phyloP scores from a whole-genome alignment of 2,329 filamentous ascomycete genomes.

The Tympanopsis confertula region DNA sequence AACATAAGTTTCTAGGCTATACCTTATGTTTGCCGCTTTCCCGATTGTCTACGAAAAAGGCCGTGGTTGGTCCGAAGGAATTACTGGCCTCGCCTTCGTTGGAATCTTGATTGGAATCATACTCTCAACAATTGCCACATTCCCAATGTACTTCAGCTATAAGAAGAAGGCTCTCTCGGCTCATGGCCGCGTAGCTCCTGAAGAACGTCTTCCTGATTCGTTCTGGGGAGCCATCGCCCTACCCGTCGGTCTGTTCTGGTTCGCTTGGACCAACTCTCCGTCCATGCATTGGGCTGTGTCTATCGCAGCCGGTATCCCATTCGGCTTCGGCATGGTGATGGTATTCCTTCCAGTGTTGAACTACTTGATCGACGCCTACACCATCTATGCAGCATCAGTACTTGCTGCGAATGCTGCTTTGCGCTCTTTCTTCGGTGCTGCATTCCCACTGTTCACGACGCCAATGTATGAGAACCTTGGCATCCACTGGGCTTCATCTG shows the following conservation, averaged over 20 bases:
- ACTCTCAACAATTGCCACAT: conserved; percentile 31
- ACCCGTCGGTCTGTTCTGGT: conserved; percentile 43
- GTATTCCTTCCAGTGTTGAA: conserved; percentile 42
- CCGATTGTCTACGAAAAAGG: conserved; percentile 26
- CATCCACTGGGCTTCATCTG: not conserved
- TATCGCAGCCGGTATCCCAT: conserved; percentile 18
- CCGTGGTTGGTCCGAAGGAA: conserved; percentile 32
- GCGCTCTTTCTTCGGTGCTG: conserved; percentile 42
- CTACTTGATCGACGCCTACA: conserved; percentile 43
- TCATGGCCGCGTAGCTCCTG: conserved; percentile 39
- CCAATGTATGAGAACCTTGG: conserved; percentile 4
- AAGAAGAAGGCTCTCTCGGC: conserved; percentile 20
- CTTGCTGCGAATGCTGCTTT: conserved; percentile 45
- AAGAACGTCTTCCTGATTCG: conserved; percentile 40
- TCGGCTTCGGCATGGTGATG: conserved; percentile 27
- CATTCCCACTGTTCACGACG: conserved; percentile 44
- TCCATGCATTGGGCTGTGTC: conserved; percentile 36
- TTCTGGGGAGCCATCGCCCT: conserved; percentile 41
- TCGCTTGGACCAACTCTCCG: conserved; percentile 40
- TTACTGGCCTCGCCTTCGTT: conserved; percentile 40
- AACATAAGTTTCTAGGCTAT: no score
- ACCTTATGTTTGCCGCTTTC: not conserved
- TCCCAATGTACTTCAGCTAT: conserved; percentile 32
- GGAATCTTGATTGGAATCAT: conserved; percentile 44
- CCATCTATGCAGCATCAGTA: conserved; percentile 46